Evolutionary conservation across 2,329 filamentous ascomycete species (phyloP), one percentile per base, ranked within the genome.

Genomic region (Alternaria brassicae): DNA sequence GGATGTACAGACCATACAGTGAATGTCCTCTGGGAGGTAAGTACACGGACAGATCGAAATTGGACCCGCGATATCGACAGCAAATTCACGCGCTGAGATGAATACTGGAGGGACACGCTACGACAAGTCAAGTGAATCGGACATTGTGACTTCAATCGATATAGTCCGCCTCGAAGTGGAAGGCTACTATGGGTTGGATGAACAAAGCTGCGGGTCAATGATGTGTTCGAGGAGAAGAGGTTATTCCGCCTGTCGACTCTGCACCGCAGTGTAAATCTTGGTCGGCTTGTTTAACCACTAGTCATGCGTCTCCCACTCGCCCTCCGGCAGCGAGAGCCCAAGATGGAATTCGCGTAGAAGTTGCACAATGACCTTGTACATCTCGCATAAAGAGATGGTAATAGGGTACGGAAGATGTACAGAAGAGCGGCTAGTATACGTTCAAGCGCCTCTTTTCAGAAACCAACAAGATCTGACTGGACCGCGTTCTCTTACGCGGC

Each of bases 261-360:
- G 17, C 15, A 56, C 17, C 10, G 4, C 39, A 2, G 48, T 48
- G 12, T 56, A 39, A 5, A 49, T 41, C 10, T 58, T 53, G 3
- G 32, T 55, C 6, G 57, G 56, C 40, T 64, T 64, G 2, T 58
- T 60, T 15, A 64, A 66, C 56, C 58, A 64, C 9, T 57, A 37
- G 3, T 64, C 62, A 3, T 17, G 25, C n/a, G 56, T 60, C 27
- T 61, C 40, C 58, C 53, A 64, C 27, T 52, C 48, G 10, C 21
- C 13, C 4, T 58, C 50, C 4, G 56, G 50, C 4, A 47, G 13
- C 15, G 32, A 27, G 19, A 62, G 50, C 21, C 60, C 41, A 13
- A 66, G 48, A 6, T 62, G 17, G 7, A 53, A 62, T 1, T 17
- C 17, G 19, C 53, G 52, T 17, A 66, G 34, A 8, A 66, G 36